Evolutionary conservation across 208 protist genomes (phyloP).

Genomic region (Acanthamoeba rhysodes): DNA sequence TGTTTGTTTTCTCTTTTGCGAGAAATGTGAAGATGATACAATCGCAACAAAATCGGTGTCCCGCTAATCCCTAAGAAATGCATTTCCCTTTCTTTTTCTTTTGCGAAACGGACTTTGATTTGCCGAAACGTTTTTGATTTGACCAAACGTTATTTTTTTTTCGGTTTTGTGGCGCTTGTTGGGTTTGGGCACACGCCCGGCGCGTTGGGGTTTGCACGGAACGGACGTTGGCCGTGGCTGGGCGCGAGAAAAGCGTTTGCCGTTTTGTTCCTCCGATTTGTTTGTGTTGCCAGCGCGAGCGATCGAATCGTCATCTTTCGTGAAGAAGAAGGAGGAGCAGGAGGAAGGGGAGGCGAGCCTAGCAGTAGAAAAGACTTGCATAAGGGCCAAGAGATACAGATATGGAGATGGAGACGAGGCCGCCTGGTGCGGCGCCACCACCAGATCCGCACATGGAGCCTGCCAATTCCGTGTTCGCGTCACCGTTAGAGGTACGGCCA

Average conservation of each 20-base stretch:
- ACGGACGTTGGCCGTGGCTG: not conserved
- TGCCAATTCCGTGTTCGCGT: not conserved
- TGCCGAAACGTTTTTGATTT: too few species aligned
- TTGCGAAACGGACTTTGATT: too few species aligned
- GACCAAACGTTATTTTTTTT: not conserved
- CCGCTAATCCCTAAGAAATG: not conserved
- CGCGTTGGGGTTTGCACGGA: not conserved
- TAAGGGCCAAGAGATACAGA: not conserved
- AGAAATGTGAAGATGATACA: not conserved
- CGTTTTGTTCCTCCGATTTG: not conserved
- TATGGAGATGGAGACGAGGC: not conserved
- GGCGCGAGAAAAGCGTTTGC: conserved; percentile 44
- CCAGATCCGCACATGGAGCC: not conserved
- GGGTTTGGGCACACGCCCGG: too few species aligned
- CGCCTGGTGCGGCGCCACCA: not conserved
- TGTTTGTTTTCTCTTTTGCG: not conserved
- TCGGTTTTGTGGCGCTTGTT: not conserved
- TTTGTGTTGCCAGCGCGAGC: not conserved
- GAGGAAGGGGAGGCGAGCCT: not conserved
- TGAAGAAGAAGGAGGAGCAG: not conserved
- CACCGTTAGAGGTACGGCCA: not conserved
- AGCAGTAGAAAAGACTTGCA: too few species aligned
- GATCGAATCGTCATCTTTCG: not conserved
- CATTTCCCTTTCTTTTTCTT: not conserved
- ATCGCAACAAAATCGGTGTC: not conserved